Percentiles rank a stretch among this genome's conserved stretches.
Conservation (phyloP, 768 basidiomycete genomes). For the Amanita jacksonii region DNA sequence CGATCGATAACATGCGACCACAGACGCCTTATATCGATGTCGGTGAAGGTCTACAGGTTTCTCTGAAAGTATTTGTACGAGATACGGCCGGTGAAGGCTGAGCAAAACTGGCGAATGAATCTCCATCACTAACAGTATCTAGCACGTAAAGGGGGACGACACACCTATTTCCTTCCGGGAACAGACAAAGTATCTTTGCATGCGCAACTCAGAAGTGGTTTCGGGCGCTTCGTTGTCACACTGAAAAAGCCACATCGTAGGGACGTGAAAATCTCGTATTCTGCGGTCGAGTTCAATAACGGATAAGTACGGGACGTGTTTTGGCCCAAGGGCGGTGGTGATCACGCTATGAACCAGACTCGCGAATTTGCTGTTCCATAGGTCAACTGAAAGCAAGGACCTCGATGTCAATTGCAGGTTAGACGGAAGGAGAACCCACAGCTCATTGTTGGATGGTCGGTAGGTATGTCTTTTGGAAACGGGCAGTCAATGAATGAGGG, state of each 20-base stretch:
- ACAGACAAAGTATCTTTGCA: conserved; percentile 37
- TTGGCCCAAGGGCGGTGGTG: conserved; percentile 41
- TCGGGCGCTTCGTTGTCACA: conserved; percentile 15
- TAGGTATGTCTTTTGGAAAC: conserved; percentile 38
- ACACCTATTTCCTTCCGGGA: conserved; percentile 41
- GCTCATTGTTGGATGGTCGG: conserved; percentile 23
- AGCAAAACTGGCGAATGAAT: conserved; percentile 35
- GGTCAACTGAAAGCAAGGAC: conserved; percentile 30
- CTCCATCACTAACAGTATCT: neutral
- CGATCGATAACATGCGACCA: conserved; percentile 63
- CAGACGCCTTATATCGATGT: conserved; percentile 59
- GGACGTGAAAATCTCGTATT: conserved; percentile 51
- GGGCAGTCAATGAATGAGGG: conserved; percentile 45
- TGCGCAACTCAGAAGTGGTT: conserved; percentile 16
- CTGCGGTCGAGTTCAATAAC: conserved; percentile 52
- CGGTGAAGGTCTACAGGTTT: conserved; percentile 43
- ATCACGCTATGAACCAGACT: conserved; percentile 42
- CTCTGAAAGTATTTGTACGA: conserved; percentile 57
- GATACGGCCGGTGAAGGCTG: conserved; percentile 59
- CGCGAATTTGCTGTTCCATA: conserved; percentile 48
- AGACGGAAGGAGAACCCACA: conserved; percentile 25
- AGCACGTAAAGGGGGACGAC: conserved; percentile 9
- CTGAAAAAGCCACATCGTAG: conserved; percentile 32
- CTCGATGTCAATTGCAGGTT: neutral
- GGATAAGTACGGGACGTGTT: conserved; percentile 37